Base-by-base conservation (phyloP, 768 basidiomycete species). In the Baorangia bicolor region DNA sequence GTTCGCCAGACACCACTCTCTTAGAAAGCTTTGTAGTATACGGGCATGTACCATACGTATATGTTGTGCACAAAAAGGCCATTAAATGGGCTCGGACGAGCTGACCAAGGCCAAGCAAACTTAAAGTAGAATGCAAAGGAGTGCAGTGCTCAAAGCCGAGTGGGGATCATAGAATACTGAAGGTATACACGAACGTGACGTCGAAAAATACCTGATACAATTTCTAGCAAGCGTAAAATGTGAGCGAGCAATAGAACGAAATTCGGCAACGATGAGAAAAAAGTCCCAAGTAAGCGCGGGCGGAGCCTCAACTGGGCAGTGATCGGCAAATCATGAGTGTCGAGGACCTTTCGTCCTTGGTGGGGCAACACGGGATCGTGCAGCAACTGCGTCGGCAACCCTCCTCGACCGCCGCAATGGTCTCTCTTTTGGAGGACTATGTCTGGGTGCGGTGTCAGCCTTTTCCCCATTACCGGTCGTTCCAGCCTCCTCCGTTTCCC, bases 381-480 rank as follows among this genome's bases (percentile, higher is more conserved):
- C 79, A 44, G 80, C 79, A 41, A 77, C 73, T 18, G 83, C 81
- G 55, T 82, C 77, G 30, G 86, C 86, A 21, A 88, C 87, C 43
- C 88, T 76, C 73, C 84, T 87, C 57, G 88, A 90, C 56, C 87
- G 77, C 28, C 64, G 64, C 42, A 60, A 34, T 25, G 64, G 63
- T 21, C 48, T 57, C 23, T 62, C 64, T 41, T 43, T 44, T 14
- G 54, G 39, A 21, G 20, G 2, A 37, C 40, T 27, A 16, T 40
- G 52, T n/a, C 56, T 56, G 11, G 45, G 23, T n/a, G 27, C 25
- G 14, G 20, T 14, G 25, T 42, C 51, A 30, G 25, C 58, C 49
- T 55, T 64, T 18, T 58, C 64, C 18, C 48, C 63, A 23, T 57
- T 52, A 7, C 55, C 57, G 33, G 38, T 30, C 27, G 37, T 33